Conservation (phyloP, 2,329 filamentous ascomycete genomes). For the Annulohypoxylon truncatum region DNA sequence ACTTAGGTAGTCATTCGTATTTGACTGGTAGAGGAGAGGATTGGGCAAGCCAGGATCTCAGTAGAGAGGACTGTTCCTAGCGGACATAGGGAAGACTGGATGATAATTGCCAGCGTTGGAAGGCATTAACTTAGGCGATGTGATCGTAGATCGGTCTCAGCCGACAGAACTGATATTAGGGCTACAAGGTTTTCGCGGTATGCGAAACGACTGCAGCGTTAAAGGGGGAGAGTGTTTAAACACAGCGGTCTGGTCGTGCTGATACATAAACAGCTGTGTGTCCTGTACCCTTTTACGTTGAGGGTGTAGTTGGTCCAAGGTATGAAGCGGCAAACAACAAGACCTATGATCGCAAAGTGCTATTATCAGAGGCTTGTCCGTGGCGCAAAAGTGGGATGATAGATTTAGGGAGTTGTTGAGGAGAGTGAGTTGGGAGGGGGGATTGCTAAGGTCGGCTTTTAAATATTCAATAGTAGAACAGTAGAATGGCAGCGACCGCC, state of each 20-base stretch:
- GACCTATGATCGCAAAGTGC: constrained; percentile 32
- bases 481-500: constrained; percentile 27
- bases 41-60: constrained; percentile 61
- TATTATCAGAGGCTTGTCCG: constrained; percentile 30
- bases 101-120: constrained; percentile 61
- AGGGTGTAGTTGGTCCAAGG: constrained; percentile 42
- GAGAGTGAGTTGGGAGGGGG: neutral
- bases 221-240: constrained; percentile 93
- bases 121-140: constrained; percentile 67
- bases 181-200: constrained; percentile 93
- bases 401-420: neutral
- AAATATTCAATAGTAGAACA: constrained; percentile 17
- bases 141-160: constrained; percentile 67
- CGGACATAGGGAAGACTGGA: constrained; percentile 67
- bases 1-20: constrained; percentile 50
- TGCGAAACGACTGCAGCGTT: constrained; percentile 97
- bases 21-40: constrained; percentile 52
- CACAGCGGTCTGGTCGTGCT: constrained; percentile 89
- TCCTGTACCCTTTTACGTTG: constrained; percentile 52
- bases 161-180: constrained; percentile 91
- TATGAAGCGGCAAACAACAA: constrained; percentile 26
- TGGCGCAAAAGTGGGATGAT: constrained; percentile 6
- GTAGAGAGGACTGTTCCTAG: constrained; percentile 64
- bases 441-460: constrained; percentile 11
- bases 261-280: constrained; percentile 92